Percentiles rank a stretch among this genome's conserved stretches.
Conservation (phyloP, 495 filamentous ascomycete genomes). For the Aspergillus indologenus region DNA sequence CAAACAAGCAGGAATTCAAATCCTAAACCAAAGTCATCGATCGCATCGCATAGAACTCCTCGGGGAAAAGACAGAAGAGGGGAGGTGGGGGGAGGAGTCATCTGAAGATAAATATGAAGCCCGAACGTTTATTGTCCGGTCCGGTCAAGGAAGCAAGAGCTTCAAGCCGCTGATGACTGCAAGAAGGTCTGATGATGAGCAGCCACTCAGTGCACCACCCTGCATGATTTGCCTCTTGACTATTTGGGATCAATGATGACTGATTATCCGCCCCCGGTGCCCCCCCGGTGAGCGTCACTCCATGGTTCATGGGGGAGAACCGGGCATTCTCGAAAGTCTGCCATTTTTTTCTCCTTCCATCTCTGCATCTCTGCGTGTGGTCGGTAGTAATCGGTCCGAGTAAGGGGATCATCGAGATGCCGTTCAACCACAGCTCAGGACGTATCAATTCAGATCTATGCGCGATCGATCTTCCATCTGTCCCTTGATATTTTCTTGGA, state of each 20-base stretch:
- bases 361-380: neutral
- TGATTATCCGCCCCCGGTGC: neutral
- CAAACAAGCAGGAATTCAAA: neutral
- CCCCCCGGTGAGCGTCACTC: neutral
- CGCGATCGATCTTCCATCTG: neutral
- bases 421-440: neutral
- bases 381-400: neutral
- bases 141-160: slow-evolving; percentile 14
- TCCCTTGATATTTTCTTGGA: neutral
- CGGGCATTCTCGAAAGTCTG: neutral
- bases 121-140: slow-evolving; percentile 13
- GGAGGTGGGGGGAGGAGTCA: neutral
- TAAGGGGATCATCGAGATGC: neutral
- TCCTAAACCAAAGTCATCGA: neutral
- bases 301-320: neutral
- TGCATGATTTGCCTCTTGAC: slow-evolving; percentile 2
- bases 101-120: neutral
- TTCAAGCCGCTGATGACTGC: slow-evolving; percentile 1
- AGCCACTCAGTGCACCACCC: neutral
- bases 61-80: neutral
- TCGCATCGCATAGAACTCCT: no score
- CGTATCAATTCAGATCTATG: neutral
- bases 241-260: slow-evolving; percentile 1
- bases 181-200: slow-evolving; percentile 6
- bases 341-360: neutral